phyloP scores from a whole-genome alignment of 2,329 filamentous ascomycete species.

The Microcyclospora tardicrescens region DNA sequence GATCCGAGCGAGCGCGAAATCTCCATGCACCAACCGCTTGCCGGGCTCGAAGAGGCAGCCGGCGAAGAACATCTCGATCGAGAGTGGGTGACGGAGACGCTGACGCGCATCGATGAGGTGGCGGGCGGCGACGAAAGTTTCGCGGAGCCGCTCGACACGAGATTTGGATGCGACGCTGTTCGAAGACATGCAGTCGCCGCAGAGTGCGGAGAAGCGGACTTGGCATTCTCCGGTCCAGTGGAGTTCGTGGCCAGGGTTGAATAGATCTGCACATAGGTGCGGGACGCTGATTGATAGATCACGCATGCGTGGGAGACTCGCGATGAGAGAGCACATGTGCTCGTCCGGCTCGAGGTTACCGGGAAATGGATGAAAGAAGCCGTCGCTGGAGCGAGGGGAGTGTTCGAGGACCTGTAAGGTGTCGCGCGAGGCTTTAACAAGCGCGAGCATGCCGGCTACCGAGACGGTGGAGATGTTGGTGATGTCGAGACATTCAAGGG shows the following conservation, averaged over 20 bases:
- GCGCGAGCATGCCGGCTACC: conserved; percentile 39
- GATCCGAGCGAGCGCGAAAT: conserved; percentile 33
- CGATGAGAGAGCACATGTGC: conserved; percentile 37
- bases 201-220: conserved; percentile 37
- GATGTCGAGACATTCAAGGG: conserved; percentile 40
- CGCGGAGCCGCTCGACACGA: conserved; percentile 24
- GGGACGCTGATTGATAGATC: conserved; percentile 38
- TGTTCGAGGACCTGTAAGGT: conserved; percentile 41
- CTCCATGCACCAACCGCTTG: conserved; percentile 34
- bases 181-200: conserved; percentile 29
- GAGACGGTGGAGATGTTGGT: conserved; percentile 41
- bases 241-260: conserved; percentile 27
- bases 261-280: conserved; percentile 35
- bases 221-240: conserved; percentile 36
- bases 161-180: conserved; percentile 15
- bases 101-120: conserved; percentile 27
- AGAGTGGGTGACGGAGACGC: conserved; percentile 26
- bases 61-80: conserved; percentile 38
- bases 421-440: conserved; percentile 36
- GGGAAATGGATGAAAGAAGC: conserved; percentile 39
- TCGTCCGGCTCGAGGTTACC: conserved; percentile 30
- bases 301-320: conserved; percentile 33
- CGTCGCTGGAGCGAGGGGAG: conserved; percentile 39
- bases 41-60: conserved; percentile 39
- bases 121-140: conserved; percentile 30